Conservation (phyloP, 768 basidiomycete species). For the Kwoniella europaea region DNA sequence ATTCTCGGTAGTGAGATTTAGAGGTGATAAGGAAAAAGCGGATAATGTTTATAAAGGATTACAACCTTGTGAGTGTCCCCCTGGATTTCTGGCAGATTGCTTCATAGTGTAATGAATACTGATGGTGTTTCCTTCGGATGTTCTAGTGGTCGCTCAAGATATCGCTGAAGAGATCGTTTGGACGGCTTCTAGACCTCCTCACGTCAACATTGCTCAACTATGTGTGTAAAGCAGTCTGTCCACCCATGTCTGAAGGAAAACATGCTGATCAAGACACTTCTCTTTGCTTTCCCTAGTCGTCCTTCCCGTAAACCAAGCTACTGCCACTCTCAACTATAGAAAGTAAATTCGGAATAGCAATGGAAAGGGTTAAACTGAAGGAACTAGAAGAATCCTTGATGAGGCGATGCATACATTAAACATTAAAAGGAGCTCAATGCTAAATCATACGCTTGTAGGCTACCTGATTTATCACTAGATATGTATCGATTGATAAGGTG, state of each 20-base stretch:
- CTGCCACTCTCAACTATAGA: conserved; percentile 54
- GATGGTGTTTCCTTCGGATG: too few relatives aligned
- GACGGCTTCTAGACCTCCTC: conserved; percentile 87
- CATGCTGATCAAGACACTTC: background rate
- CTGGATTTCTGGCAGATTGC: too few relatives aligned
- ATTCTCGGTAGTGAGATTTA: conserved; percentile 88
- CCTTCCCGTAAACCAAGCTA: conserved; percentile 59
- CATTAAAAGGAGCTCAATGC: too few relatives aligned
- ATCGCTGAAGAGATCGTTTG: conserved; percentile 98
- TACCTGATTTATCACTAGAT: too few relatives aligned
- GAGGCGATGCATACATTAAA: too few relatives aligned
- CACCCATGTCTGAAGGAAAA: background rate
- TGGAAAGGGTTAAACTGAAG: background rate
- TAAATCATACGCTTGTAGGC: too few relatives aligned
- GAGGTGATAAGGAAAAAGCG: conserved; percentile 79
- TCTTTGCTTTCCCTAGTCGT: conserved; percentile 38
- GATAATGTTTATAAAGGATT: conserved; percentile 90
- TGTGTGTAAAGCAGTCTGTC: conserved; percentile 17
- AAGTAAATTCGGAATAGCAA: conserved; percentile 3
- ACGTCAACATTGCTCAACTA: conserved; percentile 72
- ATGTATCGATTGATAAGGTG: too few relatives aligned
- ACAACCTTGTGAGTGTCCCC: conserved; percentile 67
- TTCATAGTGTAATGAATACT: too few relatives aligned
- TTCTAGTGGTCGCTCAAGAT: conserved; percentile 75
- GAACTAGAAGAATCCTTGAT: background rate